Conservation (phyloP, 306 rosid genomes). For the Cucurbita pepo region DNA sequence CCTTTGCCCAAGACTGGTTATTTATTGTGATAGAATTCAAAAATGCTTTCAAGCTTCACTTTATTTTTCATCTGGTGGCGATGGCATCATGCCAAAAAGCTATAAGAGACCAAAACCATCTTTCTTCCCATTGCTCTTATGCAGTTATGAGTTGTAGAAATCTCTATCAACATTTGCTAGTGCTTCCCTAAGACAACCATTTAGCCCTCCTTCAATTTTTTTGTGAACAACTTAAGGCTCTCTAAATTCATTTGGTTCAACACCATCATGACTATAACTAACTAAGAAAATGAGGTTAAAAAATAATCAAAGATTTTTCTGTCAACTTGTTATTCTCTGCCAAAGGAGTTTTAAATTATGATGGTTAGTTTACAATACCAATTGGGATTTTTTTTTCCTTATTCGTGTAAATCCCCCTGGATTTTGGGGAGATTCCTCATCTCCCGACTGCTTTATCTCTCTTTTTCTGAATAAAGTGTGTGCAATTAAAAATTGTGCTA, state of each 20-base stretch:
- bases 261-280: no score
- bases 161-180: neutral
- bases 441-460: neutral
- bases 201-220: neutral
- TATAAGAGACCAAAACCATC: neutral
- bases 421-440: neutral
- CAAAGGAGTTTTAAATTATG: neutral
- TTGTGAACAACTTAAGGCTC: neutral
- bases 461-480: neutral
- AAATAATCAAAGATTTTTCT: neutral
- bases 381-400: neutral
- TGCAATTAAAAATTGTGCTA: neutral
- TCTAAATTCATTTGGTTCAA: neutral
- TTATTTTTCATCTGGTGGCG: neutral
- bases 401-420: neutral
- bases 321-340: neutral
- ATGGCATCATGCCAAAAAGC: neutral
- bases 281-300: neutral
- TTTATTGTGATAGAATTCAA: neutral
- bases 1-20: neutral
- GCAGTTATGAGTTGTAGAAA: neutral
- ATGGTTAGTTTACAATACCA: neutral
- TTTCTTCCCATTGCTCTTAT: neutral
- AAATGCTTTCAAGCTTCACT: neutral
- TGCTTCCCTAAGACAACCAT: neutral